Conservation (phyloP, 2,329 filamentous ascomycete genomes). For the Periconia sp. region DNA sequence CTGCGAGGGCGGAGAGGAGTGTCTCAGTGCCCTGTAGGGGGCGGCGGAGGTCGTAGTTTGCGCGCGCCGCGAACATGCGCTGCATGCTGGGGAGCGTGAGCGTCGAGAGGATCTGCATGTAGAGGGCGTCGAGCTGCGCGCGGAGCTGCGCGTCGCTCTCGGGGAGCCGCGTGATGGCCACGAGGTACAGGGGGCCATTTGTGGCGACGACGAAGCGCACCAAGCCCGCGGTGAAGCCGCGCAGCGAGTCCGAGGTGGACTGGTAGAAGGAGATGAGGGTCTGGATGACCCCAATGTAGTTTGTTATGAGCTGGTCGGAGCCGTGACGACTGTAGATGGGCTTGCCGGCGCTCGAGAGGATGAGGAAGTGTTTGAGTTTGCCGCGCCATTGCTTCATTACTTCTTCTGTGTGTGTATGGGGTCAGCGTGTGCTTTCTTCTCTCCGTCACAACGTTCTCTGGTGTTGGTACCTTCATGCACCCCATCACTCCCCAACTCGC, state of each 20-base stretch:
- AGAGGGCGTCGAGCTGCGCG: conserved; percentile 86
- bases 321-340: conserved; percentile 97
- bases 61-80: conserved; percentile 83
- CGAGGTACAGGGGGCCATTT: conserved; percentile 85
- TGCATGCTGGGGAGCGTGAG: conserved; percentile 84
- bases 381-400: conserved; percentile 78
- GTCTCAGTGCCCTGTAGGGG: conserved; percentile 90
- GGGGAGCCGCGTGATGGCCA: conserved; percentile 88
- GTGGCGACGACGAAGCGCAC: conserved; percentile 84
- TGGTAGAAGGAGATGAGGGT: conserved; percentile 98
- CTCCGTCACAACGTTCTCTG: conserved; percentile 34
- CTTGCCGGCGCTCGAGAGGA: conserved; percentile 93
- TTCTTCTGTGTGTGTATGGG: conserved; percentile 43
- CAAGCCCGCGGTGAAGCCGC: conserved; percentile 82
- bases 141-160: conserved; percentile 89
- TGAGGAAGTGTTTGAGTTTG: conserved; percentile 96
- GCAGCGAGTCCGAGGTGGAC: conserved; percentile 72
- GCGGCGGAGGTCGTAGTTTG: conserved; percentile 89
- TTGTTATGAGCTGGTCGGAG: conserved; percentile 84
- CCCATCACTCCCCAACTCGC: conserved; percentile 57
- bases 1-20: conserved; percentile 85
- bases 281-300: conserved; percentile 92
- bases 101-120: conserved; percentile 98
- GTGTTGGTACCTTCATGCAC: conserved; percentile 64
- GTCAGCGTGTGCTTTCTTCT: conserved; percentile 9